Evolutionary conservation across 2,329 filamentous ascomycete species (phyloP).

Genomic region (Fusarium subtropicale): DNA sequence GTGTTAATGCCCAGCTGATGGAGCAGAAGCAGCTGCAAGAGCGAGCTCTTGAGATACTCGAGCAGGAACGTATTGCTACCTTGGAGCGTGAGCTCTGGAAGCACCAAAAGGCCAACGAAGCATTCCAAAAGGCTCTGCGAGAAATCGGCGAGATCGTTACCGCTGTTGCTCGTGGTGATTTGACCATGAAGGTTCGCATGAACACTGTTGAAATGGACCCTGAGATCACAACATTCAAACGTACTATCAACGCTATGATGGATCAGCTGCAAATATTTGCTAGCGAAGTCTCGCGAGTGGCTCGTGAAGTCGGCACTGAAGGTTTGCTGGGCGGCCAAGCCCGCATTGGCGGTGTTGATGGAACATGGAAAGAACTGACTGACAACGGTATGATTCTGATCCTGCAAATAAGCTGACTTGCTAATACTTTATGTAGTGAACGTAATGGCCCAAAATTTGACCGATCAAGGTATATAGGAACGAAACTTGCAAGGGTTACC

Average conservation of each 20-base stretch:
- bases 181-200: slow-evolving; percentile 97
- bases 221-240: slow-evolving; percentile 97
- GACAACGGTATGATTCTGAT: slow-evolving; percentile 72
- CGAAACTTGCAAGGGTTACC: neutral
- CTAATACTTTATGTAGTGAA: slow-evolving; percentile 67
- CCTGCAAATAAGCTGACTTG: neutral
- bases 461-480: slow-evolving; percentile 70
- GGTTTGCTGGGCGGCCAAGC: slow-evolving; percentile 94
- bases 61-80: slow-evolving; percentile 87
- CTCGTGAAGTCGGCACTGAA: slow-evolving; percentile 95
- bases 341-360: slow-evolving; percentile 91
- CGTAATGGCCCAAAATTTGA: slow-evolving; percentile 85
- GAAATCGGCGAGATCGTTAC: slow-evolving; percentile 99
- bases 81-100: slow-evolving; percentile 95
- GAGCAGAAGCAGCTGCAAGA: slow-evolving; percentile 89
- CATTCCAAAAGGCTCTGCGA: slow-evolving; percentile 95
- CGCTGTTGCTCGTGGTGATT: slow-evolving; percentile 91
- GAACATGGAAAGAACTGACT: slow-evolving; percentile 97
- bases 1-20: slow-evolving; percentile 85
- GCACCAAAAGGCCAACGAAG: slow-evolving; percentile 97
- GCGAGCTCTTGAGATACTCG: slow-evolving; percentile 82
- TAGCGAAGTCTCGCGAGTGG: slow-evolving; percentile 93
- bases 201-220: slow-evolving; percentile 97
- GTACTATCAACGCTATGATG: slow-evolving; percentile 99
- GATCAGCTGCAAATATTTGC: slow-evolving; percentile 97